Evolutionary conservation across 1,284 basidiomycete genomes (phyloP).

Genomic region (Termitomyces sp.): DNA sequence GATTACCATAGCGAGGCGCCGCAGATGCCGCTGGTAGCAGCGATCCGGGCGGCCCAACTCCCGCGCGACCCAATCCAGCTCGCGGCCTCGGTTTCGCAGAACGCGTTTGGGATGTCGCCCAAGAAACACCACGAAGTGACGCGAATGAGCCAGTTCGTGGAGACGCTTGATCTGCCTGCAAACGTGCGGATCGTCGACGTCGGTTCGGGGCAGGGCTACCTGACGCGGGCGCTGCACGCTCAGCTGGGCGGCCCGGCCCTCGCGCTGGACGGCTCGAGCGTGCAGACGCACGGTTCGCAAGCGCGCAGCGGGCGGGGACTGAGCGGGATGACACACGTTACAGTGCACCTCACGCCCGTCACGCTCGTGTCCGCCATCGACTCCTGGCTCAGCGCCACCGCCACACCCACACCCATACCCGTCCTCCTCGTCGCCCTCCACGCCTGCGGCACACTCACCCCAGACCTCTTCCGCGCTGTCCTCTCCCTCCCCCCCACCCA

Average conservation of each 20-base stretch:
- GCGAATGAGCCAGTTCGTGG: slow-evolving; percentile 31
- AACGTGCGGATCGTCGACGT: slow-evolving; percentile 33
- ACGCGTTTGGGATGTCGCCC: slow-evolving; percentile 30
- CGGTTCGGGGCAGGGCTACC: slow-evolving; percentile 37
- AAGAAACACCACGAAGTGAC: slow-evolving; percentile 36
- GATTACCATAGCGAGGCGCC: slow-evolving; percentile 1
- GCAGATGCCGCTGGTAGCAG: slow-evolving; percentile 12
- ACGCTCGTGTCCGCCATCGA: slow-evolving; percentile 35
- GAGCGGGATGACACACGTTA: slow-evolving; percentile 41
- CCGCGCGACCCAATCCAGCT: slow-evolving; percentile 22
- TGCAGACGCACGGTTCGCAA: slow-evolving; percentile 26
- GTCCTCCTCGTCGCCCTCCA: slow-evolving; percentile 64
- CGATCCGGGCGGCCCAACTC: slow-evolving; percentile 20
- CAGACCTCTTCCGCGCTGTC: slow-evolving; percentile 34
- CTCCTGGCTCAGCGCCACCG: slow-evolving; percentile 28
- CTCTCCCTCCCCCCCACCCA: slow-evolving; percentile 14
- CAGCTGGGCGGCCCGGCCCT: slow-evolving; percentile 28
- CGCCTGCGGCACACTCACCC: slow-evolving; percentile 43
- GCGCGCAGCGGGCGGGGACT: slow-evolving; percentile 21
- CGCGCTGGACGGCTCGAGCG: slow-evolving; percentile 32
- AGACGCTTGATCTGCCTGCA: slow-evolving; percentile 14
- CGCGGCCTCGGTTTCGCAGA: slow-evolving; percentile 5
- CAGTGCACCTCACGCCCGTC: slow-evolving; percentile 41
- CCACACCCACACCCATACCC: slow-evolving; percentile 27
- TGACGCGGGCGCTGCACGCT: slow-evolving; percentile 32